Evolutionary conservation across 352 stramenopile species (phyloP).

Genomic region (Pythium volutum): DNA sequence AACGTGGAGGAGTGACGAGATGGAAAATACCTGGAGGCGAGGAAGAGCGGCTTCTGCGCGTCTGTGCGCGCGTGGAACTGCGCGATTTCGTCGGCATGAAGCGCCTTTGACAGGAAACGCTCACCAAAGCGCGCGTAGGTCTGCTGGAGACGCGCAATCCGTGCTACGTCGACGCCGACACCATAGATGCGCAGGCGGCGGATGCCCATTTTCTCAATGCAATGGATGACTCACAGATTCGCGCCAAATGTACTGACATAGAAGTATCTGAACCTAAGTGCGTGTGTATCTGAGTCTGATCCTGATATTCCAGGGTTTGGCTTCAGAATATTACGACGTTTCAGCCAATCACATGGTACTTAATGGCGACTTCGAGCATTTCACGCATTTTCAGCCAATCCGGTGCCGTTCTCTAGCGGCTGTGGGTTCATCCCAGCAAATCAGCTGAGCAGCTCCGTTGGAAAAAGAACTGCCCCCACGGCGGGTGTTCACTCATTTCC

Average conservation of each 20-base stretch:
- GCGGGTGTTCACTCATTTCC: not conserved
- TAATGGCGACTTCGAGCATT: no score
- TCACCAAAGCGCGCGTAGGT: conserved; percentile 57
- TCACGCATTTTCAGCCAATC: conserved; percentile 9
- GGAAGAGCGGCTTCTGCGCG: conserved; percentile 41
- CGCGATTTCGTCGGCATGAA: conserved; percentile 61
- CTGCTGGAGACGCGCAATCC: conserved; percentile 49
- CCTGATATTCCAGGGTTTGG: not conserved
- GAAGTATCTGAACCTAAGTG: not conserved
- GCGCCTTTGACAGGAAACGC: conserved; percentile 55
- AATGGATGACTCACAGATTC: no score
- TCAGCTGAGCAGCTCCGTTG: conserved; percentile 15
- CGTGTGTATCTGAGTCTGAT: not conserved
- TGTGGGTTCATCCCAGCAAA: conserved; percentile 7
- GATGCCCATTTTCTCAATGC: not conserved
- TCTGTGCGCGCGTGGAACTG: conserved; percentile 49
- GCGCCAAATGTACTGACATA: not conserved
- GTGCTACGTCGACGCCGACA: conserved; percentile 71
- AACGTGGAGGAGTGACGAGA: not conserved
- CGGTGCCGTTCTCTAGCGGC: no score
- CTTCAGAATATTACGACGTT: not conserved
- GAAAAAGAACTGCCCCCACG: not conserved
- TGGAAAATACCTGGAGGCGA: conserved; percentile 40
- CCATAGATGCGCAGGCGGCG: conserved; percentile 42
- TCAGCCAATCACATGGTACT: conserved; percentile 18